Base-by-base conservation (phyloP, 2,329 filamentous ascomycete genomes). In the Fusarium domesticum region DNA sequence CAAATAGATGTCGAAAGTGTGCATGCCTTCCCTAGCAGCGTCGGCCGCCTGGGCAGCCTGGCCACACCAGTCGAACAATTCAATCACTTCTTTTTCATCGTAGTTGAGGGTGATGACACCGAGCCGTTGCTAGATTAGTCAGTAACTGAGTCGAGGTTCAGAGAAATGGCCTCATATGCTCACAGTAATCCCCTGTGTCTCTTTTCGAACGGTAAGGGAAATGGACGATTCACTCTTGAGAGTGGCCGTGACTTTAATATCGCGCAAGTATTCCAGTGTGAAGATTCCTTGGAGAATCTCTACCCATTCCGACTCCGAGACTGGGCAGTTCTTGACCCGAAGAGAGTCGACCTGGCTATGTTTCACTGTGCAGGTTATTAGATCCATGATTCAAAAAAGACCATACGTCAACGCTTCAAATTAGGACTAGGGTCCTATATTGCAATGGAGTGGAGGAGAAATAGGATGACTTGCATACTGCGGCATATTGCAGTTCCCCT, bases 41-140 rank as follows among this genome's bases (percentile, higher is more conserved):
- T 64, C 61, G 37, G 76, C 70, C 15, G 73, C 69, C 43, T 76
- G 67, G 8, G 78, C 73, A 5, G 82, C 79, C 16, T 72, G 69
- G 33, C 76, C 77, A 47, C 84, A 86, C 87, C 87, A 91, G 43
- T 86, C 80, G 49, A 86, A 85, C 4, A 84, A 69, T 42, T 81
- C 76, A 49, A 88, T 75, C 49, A 77, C 77, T 47, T 81, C 77
- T 34, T 78, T 74, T 25, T 75, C 72, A 45, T 78, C 73, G 53
- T 75, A 70, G 30, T 70, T 65, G 3, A 90, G 68, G 5, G 72
- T 69, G 47, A 91, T 75, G 17, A 76, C 69, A 25, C 87, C 87
- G n/a, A 89, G 75, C 19, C 75, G 80, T 83, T 86, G 82, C 82
- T 86, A 51, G 41, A 37, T 25, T 18, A 32, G 45, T 68, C 50